Evolutionary conservation across 148 eudicot genomes (phyloP).

Genomic region (Arctostaphylos glauca): DNA sequence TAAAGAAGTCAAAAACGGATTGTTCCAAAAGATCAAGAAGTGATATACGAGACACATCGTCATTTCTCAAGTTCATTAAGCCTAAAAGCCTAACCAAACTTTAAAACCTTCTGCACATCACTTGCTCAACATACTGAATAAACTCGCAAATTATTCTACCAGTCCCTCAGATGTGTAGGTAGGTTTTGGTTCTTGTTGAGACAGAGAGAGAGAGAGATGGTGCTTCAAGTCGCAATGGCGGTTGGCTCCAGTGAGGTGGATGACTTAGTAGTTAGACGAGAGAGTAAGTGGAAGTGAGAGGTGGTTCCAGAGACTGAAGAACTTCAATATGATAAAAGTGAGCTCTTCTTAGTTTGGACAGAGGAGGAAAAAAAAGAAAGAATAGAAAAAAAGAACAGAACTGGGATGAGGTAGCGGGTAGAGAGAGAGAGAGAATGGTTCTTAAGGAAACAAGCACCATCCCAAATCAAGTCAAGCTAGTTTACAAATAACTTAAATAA

Average conservation of each 20-base stretch:
- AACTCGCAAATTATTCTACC: background rate
- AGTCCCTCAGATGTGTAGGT: background rate
- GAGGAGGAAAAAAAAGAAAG: background rate
- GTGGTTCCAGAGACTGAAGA: background rate
- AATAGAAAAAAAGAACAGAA: background rate
- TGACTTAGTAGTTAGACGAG: background rate
- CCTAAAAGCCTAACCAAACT: background rate
- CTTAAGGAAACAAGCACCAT: background rate
- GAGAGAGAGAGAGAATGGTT: background rate
- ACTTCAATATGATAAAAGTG: background rate
- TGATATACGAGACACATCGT: background rate
- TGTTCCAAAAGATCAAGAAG: background rate
- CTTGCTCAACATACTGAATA: background rate
- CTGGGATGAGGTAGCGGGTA: background rate
- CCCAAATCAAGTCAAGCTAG: background rate
- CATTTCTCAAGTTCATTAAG: background rate
- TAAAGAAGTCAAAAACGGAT: background rate
- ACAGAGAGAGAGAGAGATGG: background rate
- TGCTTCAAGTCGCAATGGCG: background rate
- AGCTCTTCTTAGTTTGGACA: background rate
- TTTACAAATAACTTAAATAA: background rate
- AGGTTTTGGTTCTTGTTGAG: background rate
- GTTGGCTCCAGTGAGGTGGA: background rate
- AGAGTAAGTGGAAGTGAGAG: background rate
- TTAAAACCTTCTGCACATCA: no score